Conservation (phyloP, 805 yeast genomes). For the Clavispora phyllophila region DNA sequence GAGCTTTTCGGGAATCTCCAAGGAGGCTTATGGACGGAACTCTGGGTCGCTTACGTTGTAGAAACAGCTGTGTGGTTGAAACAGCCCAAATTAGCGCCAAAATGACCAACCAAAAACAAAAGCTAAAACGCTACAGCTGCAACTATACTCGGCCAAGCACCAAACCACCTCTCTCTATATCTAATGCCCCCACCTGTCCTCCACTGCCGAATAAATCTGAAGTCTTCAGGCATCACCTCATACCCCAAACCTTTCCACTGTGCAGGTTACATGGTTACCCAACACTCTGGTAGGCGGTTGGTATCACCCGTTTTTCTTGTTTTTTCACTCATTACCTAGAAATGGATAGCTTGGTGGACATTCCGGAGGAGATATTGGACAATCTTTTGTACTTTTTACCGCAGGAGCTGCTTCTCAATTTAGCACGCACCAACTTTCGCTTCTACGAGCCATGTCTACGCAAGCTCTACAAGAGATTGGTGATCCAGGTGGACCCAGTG, state of each 20-base stretch:
- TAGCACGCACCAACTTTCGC: conserved; percentile 30
- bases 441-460: conserved; percentile 30
- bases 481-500: conserved; percentile 18
- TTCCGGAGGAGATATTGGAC: conserved; percentile 10
- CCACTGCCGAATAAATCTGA: too few species aligned
- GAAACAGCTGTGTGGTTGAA: too few species aligned
- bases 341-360: conserved; percentile 4
- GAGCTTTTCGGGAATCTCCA: too few species aligned
- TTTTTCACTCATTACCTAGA: not conserved
- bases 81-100: too few species aligned
- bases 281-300: not conserved
- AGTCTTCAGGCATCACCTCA: not conserved
- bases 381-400: conserved; percentile 20
- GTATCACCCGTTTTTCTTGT: not conserved
- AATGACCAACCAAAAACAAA: too few species aligned
- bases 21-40: too few species aligned
- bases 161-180: too few species aligned
- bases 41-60: too few species aligned
- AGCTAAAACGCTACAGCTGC: too few species aligned
- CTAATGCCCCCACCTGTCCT: too few species aligned
- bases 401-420: conserved; percentile 26
- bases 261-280: not conserved
- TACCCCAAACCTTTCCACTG: conserved; percentile 1
- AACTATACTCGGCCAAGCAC: too few species aligned
- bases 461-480: conserved; percentile 24